Percentiles rank a stretch among this genome's conserved stretches.
These are phyloP conservation scores for Jaenimonas drosophilae DNA, from an alignment of 208 protist species.

Conservation along the genomic window DNA sequence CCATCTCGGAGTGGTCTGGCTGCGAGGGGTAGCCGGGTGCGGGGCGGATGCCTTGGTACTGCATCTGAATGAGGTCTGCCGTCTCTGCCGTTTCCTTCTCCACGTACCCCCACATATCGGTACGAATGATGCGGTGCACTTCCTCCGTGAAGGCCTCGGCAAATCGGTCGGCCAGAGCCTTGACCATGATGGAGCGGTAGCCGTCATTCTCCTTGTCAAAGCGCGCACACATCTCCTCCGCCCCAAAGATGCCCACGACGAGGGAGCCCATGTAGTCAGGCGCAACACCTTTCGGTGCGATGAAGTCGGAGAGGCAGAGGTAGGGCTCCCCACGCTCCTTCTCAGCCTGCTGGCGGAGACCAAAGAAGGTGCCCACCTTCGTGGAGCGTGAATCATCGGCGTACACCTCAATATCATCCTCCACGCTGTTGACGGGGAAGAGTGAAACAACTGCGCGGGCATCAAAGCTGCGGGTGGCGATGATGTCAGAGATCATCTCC, in stretches of 20 bases:
- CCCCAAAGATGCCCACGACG: constrained; percentile 86
- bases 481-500: constrained; percentile 75
- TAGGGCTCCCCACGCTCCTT: constrained; percentile 88
- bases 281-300: constrained; percentile 80
- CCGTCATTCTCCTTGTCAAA: constrained; percentile 87
- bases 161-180: constrained; percentile 91
- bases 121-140: constrained; percentile 86
- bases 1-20: constrained; percentile 96
- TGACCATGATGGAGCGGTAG: constrained; percentile 91
- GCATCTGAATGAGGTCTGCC: constrained; percentile 89
- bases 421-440: constrained; percentile 84
- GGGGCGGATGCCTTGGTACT: constrained; percentile 95
- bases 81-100: constrained; percentile 59
- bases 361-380: constrained; percentile 50
- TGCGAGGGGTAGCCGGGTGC: constrained; percentile 95
- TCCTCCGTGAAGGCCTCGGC: constrained; percentile 84
- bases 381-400: constrained; percentile 35
- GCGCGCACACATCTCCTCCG: constrained; percentile 64
- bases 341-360: constrained; percentile 91
- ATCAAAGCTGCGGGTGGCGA: constrained; percentile 72
- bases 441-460: constrained; percentile 76
- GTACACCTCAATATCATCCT: constrained; percentile 93
- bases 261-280: constrained; percentile 92
- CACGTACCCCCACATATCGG: constrained; percentile 90
- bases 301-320: constrained; percentile 89